Conservation (phyloP, 1,284 basidiomycete genomes). For the Microbotryum silenes-acaulis region DNA sequence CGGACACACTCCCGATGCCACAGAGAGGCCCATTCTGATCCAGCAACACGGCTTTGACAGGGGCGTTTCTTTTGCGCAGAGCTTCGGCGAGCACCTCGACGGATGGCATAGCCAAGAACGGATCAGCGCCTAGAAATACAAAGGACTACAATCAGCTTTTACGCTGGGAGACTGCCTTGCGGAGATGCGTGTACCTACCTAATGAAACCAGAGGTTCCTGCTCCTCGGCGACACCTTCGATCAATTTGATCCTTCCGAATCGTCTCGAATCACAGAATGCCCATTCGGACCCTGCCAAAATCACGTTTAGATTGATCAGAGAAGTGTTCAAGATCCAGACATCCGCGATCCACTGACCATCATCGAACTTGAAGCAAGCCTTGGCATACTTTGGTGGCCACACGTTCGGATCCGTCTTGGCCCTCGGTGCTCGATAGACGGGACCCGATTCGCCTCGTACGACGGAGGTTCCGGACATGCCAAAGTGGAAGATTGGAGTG, state of each 20-base stretch:
- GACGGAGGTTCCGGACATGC: constrained; percentile 38
- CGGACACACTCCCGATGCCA: constrained; percentile 70
- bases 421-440: constrained; percentile 54
- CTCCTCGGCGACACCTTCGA: constrained; percentile 40
- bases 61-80: constrained; percentile 56
- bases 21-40: constrained; percentile 50
- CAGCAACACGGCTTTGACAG: constrained; percentile 68
- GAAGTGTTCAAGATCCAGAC: neutral
- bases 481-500: constrained; percentile 27
- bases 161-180: no score
- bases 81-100: constrained; percentile 51
- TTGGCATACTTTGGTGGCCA: constrained; percentile 78
- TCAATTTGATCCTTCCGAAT: constrained; percentile 46
- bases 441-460: constrained; percentile 56
- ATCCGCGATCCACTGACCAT: neutral
- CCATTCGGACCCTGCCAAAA: constrained; percentile 40
- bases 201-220: constrained; percentile 58
- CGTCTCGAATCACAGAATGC: constrained; percentile 64
- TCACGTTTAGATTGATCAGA: no score
- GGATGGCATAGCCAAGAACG: constrained; percentile 62
- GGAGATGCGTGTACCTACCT: constrained; percentile 32
- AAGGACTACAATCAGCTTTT: no score
- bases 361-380: constrained; percentile 42
- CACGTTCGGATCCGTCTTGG: constrained; percentile 47
- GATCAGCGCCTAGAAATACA: constrained; percentile 56